These are phyloP conservation scores for Hippophae tibetana DNA, from an alignment of 306 rosid genomes.

Conservation along the genomic window DNA sequence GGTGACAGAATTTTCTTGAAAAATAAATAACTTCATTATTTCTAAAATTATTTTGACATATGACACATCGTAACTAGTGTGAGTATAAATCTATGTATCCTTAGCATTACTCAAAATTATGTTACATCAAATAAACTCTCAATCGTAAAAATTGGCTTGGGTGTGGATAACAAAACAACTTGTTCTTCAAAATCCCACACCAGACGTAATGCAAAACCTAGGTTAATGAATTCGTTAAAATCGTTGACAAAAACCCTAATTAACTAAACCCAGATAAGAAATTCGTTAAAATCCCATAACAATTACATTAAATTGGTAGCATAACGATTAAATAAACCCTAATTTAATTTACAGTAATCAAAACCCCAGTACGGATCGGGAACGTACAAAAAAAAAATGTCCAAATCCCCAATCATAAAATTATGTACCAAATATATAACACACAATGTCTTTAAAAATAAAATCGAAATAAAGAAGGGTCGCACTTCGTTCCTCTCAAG, in stretches of 20 bases:
- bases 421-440: slow-evolving; percentile 31
- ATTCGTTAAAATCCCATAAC: slow-evolving; percentile 31
- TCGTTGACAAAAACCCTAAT: slow-evolving; percentile 37
- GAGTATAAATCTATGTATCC: not conserved
- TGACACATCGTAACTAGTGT: no score
- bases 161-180: not conserved
- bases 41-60: no score
- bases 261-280: slow-evolving; percentile 28
- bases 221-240: not conserved
- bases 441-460: slow-evolving; percentile 15
- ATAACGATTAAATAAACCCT: slow-evolving; percentile 36
- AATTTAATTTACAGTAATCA: slow-evolving; percentile 25
- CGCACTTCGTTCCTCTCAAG: slow-evolving; percentile 15
- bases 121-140: slow-evolving; percentile 8
- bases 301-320: slow-evolving; percentile 17
- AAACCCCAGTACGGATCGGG: slow-evolving; percentile 24
- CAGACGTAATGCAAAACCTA: not conserved
- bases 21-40: no score
- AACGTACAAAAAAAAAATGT: slow-evolving; percentile 28
- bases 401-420: slow-evolving; percentile 31
- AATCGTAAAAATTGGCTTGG: not conserved
- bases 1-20: no score
- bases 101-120: not conserved
- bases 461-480: slow-evolving; percentile 27
- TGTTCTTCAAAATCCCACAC: not conserved